Evolutionary conservation across 192 early-diverging fungal genomes (phyloP).

Genomic region (Dissophora ornata): DNA sequence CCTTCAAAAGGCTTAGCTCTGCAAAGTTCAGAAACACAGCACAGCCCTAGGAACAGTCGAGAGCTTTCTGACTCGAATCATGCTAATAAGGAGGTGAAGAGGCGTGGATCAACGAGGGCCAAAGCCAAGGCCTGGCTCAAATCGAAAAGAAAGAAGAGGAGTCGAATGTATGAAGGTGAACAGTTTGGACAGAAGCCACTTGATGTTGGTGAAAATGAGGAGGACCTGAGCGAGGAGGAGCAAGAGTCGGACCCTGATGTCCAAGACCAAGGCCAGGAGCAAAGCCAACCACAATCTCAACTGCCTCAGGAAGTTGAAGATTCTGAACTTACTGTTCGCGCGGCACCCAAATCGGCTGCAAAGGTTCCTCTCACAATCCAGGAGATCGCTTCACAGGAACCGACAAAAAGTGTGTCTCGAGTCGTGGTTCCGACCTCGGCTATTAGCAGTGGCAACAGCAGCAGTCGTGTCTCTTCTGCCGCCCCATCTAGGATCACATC

Average conservation of each 20-base stretch:
- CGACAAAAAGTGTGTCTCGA: slow-evolving; percentile 8
- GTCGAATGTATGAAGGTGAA: slow-evolving; percentile 1
- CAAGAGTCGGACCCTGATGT: not conserved
- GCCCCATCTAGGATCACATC: slow-evolving; percentile 36
- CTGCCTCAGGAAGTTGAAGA: slow-evolving; percentile 2
- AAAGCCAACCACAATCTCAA: not conserved
- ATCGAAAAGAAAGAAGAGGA: slow-evolving; percentile 28
- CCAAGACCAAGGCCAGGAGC: not conserved
- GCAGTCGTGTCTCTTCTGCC: slow-evolving; percentile 28
- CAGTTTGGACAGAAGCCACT: not conserved
- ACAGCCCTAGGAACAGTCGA: slow-evolving; percentile 25
- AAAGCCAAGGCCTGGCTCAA: slow-evolving; percentile 54
- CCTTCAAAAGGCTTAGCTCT: not conserved
- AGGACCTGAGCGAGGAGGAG: slow-evolving; percentile 8
- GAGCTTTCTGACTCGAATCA: slow-evolving; percentile 32
- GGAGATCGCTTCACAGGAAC: slow-evolving; percentile 41
- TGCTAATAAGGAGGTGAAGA: slow-evolving; percentile 24
- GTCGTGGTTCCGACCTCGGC: not conserved
- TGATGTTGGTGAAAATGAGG: not conserved
- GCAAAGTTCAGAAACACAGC: slow-evolving; percentile 3
- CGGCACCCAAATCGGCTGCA: slow-evolving; percentile 7
- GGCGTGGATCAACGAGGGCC: slow-evolving; percentile 27
- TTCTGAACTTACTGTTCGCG: slow-evolving; percentile 1
- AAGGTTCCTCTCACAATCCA: slow-evolving; percentile 25
- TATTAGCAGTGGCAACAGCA: slow-evolving; percentile 20